Percentiles rank a stretch among this genome's conserved stretches.
These are phyloP conservation scores for Aspergillus heteromorphus DNA, from an alignment of 495 filamentous ascomycete genomes.

Conservation along the genomic window DNA sequence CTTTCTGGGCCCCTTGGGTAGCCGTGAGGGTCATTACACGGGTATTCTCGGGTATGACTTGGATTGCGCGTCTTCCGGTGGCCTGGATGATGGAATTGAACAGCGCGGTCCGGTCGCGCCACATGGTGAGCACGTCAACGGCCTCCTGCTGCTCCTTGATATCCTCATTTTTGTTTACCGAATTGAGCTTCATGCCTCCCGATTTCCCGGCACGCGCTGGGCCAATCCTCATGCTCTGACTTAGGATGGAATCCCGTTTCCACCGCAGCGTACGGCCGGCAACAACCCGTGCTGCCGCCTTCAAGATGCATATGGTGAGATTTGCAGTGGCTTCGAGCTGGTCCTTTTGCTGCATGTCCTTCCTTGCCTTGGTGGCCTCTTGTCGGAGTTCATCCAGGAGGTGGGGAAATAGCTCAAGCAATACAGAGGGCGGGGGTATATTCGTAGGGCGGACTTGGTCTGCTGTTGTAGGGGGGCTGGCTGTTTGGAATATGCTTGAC, in stretches of 20 bases:
- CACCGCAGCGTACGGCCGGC: constrained; percentile 81
- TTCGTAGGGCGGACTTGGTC: constrained; percentile 66
- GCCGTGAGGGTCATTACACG: constrained; percentile 52
- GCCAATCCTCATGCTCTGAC: constrained; percentile 83
- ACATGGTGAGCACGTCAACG: constrained; percentile 66
- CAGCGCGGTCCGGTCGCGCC: constrained; percentile 48
- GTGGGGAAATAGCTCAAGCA: constrained; percentile 68
- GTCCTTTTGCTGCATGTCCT: constrained; percentile 14
- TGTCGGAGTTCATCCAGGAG: constrained; percentile 50
- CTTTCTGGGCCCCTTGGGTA: constrained; percentile 58
- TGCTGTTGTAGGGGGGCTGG: background rate
- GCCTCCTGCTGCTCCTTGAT: constrained; percentile 84
- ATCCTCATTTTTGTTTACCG: constrained; percentile 71
- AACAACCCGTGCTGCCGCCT: constrained; percentile 72
- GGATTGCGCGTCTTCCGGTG: constrained; percentile 44
- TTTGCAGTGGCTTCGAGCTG: constrained; percentile 26
- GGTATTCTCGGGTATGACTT: constrained; percentile 61
- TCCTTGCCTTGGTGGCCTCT: constrained; percentile 26
- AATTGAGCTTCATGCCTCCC: constrained; percentile 84
- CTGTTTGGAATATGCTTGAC: background rate
- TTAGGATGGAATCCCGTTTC: constrained; percentile 81
- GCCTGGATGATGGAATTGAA: constrained; percentile 39
- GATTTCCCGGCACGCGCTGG: constrained; percentile 58
- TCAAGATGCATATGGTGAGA: constrained; percentile 49
- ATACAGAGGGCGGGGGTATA: constrained; percentile 78